Base-by-base conservation (phyloP, 768 basidiomycete genomes). In the Phallus indusiatus region DNA sequence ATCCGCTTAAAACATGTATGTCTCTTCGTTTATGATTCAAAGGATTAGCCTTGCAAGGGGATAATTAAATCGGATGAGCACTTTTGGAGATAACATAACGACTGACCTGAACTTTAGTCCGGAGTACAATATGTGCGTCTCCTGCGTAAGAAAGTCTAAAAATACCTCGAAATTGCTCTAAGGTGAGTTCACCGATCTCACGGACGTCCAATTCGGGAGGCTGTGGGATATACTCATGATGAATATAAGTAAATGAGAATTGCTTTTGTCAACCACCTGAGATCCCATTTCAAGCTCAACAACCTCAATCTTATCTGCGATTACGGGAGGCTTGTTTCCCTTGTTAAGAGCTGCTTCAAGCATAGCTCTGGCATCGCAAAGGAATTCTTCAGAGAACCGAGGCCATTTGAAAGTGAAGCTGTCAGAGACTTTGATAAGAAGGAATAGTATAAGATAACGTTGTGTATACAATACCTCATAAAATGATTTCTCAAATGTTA, bases 261-360 rank as follows among this genome's bases (percentile, higher is more conserved):
- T 47, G 24, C 8, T 10, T 20, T 36, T 33, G 17, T 36, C 21
- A 55, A 52, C 56, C 61, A 93, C 94, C 78, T 95, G 88, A 1
- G 90, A 92, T 37, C 96, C 96, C 96, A 99, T 98, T 73, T 97
- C 88, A n/a, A 99, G 76, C 70, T 98, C 96, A 55, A 96, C 90
- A 33, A 99, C 96, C 71, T 98, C 93, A 63, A 99, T 98, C 71
- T 82, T 86, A 74, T 95, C 96, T 55, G 93, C 94, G 64, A 98
- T 97, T 67, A 99, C 88, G 28, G 94, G 93, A 1, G 95, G 96
- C 69, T 96, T 97, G 75, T 85, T 88, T 63, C 96, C 96, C 78
- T 96, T 92, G 79, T 93, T 93, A 72, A 94, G 88, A 47, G 91
- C 90, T n/a, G 84, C 86, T 42, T 94, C 93, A 75, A 98, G 87